Evolutionary conservation across 1,284 basidiomycete species (phyloP).

Genomic region (Tilletia caries): DNA sequence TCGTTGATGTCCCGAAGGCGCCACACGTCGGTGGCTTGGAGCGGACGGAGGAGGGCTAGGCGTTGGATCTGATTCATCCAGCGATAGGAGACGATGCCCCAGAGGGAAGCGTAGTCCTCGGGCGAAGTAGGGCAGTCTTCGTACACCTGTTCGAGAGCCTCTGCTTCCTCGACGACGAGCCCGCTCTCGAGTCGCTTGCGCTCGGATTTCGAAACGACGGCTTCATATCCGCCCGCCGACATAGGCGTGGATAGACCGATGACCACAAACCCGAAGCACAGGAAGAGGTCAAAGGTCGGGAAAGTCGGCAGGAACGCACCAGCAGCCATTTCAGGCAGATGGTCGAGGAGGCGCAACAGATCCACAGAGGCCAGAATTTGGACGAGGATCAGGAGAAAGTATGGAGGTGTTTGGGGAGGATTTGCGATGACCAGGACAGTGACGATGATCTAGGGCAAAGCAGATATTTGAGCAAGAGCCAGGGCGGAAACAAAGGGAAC

Average conservation of each 20-base stretch:
- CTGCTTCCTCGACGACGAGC: constrained; percentile 17
- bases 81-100: constrained; percentile 32
- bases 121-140: constrained; percentile 38
- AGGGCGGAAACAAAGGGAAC: not conserved
- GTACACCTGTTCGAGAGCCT: constrained; percentile 24
- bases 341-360: constrained; percentile 11
- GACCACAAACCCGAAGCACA: constrained; percentile 19
- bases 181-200: constrained; percentile 21
- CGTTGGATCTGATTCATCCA: constrained; percentile 42
- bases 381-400: constrained; percentile 20
- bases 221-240: constrained; percentile 32
- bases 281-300: constrained; percentile 15
- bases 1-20: constrained; percentile 37
- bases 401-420: constrained; percentile 24
- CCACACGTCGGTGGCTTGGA: constrained; percentile 39
- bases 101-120: constrained; percentile 36
- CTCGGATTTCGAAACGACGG: constrained; percentile 28
- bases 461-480: constrained; percentile 11
- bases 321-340: not conserved
- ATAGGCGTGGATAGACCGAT: constrained; percentile 33
- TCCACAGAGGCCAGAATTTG: constrained; percentile 1
- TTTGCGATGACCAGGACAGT: constrained; percentile 18
- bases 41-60: constrained; percentile 28
- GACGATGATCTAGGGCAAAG: constrained; percentile 15
- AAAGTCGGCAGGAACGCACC: not conserved